Evolutionary conservation across 495 filamentous ascomycete species (phyloP), one percentile per base, ranked within the genome.

Genomic region (Thermothielavioides terrestris): DNA sequence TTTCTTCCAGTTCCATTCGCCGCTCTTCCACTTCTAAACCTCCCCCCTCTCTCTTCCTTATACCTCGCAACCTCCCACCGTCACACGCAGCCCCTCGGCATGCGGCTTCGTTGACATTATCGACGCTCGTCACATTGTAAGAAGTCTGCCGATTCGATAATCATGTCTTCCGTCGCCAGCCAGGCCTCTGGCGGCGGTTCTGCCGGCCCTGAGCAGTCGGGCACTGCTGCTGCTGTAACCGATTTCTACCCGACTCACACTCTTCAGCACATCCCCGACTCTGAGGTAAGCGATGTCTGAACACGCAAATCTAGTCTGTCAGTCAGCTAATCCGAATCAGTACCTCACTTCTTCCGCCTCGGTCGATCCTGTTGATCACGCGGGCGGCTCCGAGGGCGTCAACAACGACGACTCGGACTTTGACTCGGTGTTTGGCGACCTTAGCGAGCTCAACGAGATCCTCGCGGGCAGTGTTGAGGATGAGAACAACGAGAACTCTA

Each of bases 91-190:
- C 37, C 6, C 11, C n/a, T 28, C 31, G n/a, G 21, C 31, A 20
- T 36, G 47, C 39, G 15, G 15, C 10, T 27, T 12, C 28, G 20
- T 31, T 12, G 1, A 12, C 6, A 6, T 28, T 35, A 36, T 50
- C 39, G 31, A 37, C 47, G 18, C 37, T 28, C 39, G 36, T 25
- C 30, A n/a, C 38, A 42, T 50, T 50, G 38, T 43, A 50, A 42
- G 21, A 15, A 35, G 22, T 43, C 15, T 31, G 43, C 30, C 38
- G 30, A 35, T 8, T 37, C 28, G 30, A 35, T 20, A 42, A 41
- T n/a, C 35, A 49, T 50, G 47, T 50, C 47, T 14, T 28, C 28
- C 1, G n/a, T 21, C n/a, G 26, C 36, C 36, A 40, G 36, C 46
- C 37, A 5, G 35, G 46, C 25, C 28, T 35, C 46, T 32, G 46